phyloP scores from a whole-genome alignment of 306 rosid species.

The Castanopsis chinensis region DNA sequence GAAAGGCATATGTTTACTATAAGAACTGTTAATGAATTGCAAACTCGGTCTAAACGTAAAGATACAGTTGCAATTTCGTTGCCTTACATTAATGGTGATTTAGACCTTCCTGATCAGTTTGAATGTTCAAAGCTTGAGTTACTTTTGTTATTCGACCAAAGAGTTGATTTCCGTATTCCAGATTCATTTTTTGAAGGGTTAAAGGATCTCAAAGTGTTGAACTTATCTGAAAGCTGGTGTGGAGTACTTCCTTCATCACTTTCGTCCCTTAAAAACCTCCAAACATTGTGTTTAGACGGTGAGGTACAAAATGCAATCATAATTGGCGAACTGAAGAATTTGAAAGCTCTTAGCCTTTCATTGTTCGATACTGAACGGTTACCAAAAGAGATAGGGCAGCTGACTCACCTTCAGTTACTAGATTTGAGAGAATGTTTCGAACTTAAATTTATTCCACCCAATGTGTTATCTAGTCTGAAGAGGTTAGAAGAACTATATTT shows the following conservation, averaged over 20 bases:
- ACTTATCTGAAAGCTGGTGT: neutral
- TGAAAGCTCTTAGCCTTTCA: neutral
- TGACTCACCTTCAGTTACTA: neutral
- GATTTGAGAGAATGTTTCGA: neutral
- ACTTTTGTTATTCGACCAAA: neutral
- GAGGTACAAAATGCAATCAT: neutral
- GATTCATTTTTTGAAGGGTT: neutral
- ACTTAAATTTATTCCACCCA: neutral
- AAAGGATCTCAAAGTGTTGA: neutral
- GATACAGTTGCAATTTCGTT: neutral
- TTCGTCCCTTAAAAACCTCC: neutral
- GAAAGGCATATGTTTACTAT: neutral
- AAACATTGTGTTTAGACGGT: neutral
- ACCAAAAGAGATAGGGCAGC: neutral
- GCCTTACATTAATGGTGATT: neutral
- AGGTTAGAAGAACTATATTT: neutral
- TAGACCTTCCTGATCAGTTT: neutral
- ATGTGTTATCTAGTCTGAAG: neutral
- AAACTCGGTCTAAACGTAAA: neutral
- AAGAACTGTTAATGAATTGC: neutral
- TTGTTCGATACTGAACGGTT: neutral
- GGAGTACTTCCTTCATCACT: neutral
- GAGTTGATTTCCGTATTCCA: neutral
- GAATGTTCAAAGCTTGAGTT: neutral
- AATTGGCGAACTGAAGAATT: neutral